Evolutionary conservation across 352 stramenopile species (phyloP), one percentile per base, ranked within the genome.

Genomic region (Globisporangium nagaii): DNA sequence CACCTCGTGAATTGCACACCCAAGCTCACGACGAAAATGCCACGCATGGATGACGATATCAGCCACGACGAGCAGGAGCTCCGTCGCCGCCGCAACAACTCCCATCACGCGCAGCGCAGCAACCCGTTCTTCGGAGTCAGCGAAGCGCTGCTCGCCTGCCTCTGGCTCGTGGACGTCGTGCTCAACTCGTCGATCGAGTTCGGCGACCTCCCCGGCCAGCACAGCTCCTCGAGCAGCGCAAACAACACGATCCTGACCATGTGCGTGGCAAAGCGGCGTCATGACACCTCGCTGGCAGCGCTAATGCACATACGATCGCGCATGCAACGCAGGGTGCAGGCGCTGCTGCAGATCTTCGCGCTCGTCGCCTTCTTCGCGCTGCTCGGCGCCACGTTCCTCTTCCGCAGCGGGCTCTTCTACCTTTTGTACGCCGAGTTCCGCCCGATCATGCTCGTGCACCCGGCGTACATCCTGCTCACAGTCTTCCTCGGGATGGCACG

Each of bases 161-260:
- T 90, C 44, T 79, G 71, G 49, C 51, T 85, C 24, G 65, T 76
- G 34, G 76, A 90, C 50, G 62, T 90, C 11, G 58, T 68, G 27
- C 51, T 90, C 25, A 90, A 90, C 32, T 66, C 76, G 10, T 73
- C 66, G 3, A 70, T 85, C 22, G 79, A 90, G 60, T 90, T 78
- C 51, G 67, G 64, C 30, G 71, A 87, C 31, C 45, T 89, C 31
- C 61, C 69, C 0, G 63, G 68, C 6, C 61, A 77, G 31, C 46
- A 68, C 10, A 25, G 39, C 37, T 49, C 52, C 1, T 52, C 41
- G 19, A 34, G 34, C 27, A 53, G 13, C 20, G 41, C 35, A 36
- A 78, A 55, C 59, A 68, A 73, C 47, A 66, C 62, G 9, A 82
- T 85, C 58, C 48, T 81, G 45, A 60, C 76, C 42, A 86, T 86